Percentiles rank a stretch among this genome's conserved stretches.
These are phyloP conservation scores for Tylopilus intermedius DNA, from an alignment of 768 basidiomycete genomes.

Conservation along the genomic window DNA sequence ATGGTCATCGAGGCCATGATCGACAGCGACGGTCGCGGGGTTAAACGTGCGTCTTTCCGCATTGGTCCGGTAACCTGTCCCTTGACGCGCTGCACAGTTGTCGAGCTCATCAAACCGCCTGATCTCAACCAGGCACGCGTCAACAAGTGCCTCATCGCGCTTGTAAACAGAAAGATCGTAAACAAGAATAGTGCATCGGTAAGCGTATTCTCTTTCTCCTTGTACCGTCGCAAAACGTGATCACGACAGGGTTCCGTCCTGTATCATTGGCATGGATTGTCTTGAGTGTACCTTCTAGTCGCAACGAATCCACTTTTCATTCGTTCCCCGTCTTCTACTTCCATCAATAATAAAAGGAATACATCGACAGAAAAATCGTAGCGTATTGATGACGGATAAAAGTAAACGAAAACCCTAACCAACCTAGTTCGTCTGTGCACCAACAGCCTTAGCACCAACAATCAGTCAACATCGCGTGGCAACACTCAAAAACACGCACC, in stretches of 20 bases:
- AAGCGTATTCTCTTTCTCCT: constrained; percentile 12
- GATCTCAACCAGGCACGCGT: constrained; percentile 87
- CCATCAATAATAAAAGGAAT: constrained; percentile 1
- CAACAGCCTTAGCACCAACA: constrained; percentile 46
- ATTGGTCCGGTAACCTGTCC: neutral
- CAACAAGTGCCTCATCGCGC: constrained; percentile 88
- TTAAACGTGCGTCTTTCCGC: constrained; percentile 49
- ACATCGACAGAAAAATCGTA: constrained; percentile 1
- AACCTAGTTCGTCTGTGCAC: constrained; percentile 58
- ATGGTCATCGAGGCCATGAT: constrained; percentile 72
- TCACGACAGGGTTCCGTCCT: constrained; percentile 53
- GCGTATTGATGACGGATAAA: neutral
- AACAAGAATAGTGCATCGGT: constrained; percentile 67
- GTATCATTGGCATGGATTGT: constrained; percentile 64
- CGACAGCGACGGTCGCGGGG: constrained; percentile 53
- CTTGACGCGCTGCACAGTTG: constrained; percentile 43
- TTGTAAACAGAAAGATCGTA: constrained; percentile 83
- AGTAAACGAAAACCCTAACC: neutral
- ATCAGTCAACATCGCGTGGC: neutral
- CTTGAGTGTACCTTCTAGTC: constrained; percentile 16
- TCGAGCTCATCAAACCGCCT: constrained; percentile 70
- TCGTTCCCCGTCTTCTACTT: constrained; percentile 2
- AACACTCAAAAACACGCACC: constrained; percentile 40
- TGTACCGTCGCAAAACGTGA: neutral
- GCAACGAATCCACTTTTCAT: neutral